Conservation (phyloP, 495 filamentous ascomycete genomes). For the Penicillium egyptiacum region DNA sequence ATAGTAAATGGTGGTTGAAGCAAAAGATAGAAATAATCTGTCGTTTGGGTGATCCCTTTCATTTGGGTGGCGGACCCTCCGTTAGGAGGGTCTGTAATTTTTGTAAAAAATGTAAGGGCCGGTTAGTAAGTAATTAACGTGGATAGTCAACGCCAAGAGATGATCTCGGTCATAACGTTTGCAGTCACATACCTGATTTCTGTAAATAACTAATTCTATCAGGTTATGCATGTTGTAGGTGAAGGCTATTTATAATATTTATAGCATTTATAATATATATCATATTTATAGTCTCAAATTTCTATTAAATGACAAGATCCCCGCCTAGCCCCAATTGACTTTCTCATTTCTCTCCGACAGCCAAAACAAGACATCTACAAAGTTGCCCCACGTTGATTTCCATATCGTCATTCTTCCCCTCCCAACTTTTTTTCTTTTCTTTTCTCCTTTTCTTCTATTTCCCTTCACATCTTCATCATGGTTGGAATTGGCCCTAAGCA, state of each 20-base stretch:
- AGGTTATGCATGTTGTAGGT: too few species aligned
- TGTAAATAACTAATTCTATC: too few species aligned
- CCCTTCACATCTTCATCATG: conserved; percentile 53
- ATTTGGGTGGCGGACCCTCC: too few species aligned
- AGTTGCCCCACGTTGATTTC: conserved; percentile 26
- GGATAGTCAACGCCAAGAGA: conserved; percentile 12
- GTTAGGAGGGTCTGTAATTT: too few species aligned
- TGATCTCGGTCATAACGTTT: conserved; percentile 7
- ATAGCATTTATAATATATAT: background rate
- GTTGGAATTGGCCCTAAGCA: conserved; percentile 71
- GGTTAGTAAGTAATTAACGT: too few species aligned
- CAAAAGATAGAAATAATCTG: too few species aligned
- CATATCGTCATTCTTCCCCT: conserved; percentile 26
- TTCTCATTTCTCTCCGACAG: conserved; percentile 20
- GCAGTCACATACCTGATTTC: background rate
- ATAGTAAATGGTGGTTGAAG: too few species aligned
- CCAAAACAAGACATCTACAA: conserved; percentile 27
- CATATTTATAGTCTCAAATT: background rate
- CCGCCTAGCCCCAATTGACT: background rate
- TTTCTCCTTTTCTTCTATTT: background rate
- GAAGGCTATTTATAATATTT: background rate
- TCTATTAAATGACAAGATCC: too few species aligned
- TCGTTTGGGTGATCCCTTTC: too few species aligned
- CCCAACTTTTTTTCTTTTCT: conserved; percentile 5
- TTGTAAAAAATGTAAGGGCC: too few species aligned